Conservation (phyloP, 768 basidiomycete species). For the Xerocomus spinulosus region DNA sequence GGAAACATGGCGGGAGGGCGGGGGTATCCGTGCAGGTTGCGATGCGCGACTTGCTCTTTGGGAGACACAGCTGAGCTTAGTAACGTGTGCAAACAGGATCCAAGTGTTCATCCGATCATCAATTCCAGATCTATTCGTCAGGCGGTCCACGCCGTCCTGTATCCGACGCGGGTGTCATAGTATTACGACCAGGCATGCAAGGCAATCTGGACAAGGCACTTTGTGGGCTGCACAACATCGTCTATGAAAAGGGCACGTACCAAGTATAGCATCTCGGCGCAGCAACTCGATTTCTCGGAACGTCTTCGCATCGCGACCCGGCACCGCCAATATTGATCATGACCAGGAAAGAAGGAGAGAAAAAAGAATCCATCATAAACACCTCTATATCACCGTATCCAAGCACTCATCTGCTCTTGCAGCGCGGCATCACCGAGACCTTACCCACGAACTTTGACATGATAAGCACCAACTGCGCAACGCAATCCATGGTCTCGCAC, state of each 20-base stretch:
- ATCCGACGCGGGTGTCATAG: background rate
- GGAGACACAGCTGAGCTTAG: background rate
- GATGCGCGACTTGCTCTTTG: background rate
- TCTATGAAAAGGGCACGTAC: constrained; percentile 10
- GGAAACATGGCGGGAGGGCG: background rate
- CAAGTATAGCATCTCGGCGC: constrained; percentile 2
- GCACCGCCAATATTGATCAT: constrained; percentile 1
- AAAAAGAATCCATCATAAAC: constrained; percentile 4
- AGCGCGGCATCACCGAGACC: constrained; percentile 3
- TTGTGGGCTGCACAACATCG: constrained; percentile 1
- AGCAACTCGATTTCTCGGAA: background rate
- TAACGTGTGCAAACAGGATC: background rate
- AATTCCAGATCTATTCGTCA: constrained; percentile 9
- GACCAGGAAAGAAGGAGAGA: constrained; percentile 1
- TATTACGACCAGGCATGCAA: too few relatives aligned
- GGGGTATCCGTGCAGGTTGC: constrained; percentile 4
- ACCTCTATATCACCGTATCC: constrained; percentile 4
- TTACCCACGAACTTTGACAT: constrained; percentile 5
- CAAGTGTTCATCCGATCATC: constrained; percentile 1
- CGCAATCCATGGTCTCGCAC: background rate
- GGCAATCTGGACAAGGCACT: constrained; percentile 1
- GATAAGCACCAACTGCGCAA: constrained; percentile 8
- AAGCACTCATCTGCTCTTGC: constrained; percentile 7
- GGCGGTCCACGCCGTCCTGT: constrained; percentile 2
- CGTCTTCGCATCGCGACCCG: background rate